These are phyloP conservation scores for Acanthamoeba polyphaga DNA, from an alignment of 208 protist genomes.

Conservation along the genomic window DNA sequence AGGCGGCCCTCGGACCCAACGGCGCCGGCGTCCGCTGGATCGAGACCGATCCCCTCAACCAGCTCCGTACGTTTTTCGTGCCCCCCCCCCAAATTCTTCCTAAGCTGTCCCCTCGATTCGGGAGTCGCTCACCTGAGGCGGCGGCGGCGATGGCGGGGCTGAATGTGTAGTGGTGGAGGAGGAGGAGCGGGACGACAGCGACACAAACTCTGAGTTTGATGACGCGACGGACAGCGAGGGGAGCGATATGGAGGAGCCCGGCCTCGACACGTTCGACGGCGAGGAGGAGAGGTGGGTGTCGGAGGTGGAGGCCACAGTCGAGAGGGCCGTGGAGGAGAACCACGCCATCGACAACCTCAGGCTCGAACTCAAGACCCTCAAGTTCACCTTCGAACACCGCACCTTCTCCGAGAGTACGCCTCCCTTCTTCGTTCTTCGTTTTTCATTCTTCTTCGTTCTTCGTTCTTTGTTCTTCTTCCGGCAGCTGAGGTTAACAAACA, in stretches of 20 bases:
- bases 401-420: slow-evolving; percentile 45
- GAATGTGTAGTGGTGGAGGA: slow-evolving; percentile 26
- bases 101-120: neutral
- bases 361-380: slow-evolving; percentile 69
- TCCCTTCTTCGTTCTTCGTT: neutral
- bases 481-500: too few species aligned
- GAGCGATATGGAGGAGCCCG: neutral
- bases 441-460: neutral
- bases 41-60: slow-evolving; percentile 8
- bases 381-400: slow-evolving; percentile 64
- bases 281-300: slow-evolving; percentile 69
- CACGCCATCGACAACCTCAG: slow-evolving; percentile 66
- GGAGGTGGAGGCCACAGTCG: slow-evolving; percentile 49
- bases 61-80: neutral
- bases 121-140: neutral
- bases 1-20: neutral
- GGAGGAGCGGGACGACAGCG: slow-evolving; percentile 35
- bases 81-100: neutral
- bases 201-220: neutral
- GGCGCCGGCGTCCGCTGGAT: slow-evolving; percentile 12
- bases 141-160: too few species aligned
- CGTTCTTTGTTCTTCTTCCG: neutral
- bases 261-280: slow-evolving; percentile 20
- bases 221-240: slow-evolving; percentile 8
- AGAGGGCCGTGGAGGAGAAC: slow-evolving; percentile 62